Conservation (phyloP, 768 basidiomycete species). For the Boletus sp. region DNA sequence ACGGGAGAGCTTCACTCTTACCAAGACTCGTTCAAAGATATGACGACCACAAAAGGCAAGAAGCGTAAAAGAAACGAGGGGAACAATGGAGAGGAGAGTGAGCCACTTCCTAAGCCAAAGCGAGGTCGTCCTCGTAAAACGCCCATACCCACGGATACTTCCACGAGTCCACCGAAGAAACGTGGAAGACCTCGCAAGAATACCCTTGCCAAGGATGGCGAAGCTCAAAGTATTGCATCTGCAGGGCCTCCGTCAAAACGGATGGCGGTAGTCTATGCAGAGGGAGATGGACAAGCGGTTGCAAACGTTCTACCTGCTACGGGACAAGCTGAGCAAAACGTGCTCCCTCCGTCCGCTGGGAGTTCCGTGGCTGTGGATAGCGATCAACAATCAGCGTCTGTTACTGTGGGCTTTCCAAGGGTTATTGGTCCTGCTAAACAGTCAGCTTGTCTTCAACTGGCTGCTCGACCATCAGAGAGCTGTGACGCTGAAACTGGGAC, state of each 20-base stretch:
- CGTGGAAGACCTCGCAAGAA: slow-evolving; percentile 37
- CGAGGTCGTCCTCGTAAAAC: slow-evolving; percentile 56
- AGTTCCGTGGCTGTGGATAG: neutral
- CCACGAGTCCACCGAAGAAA: slow-evolving; percentile 29
- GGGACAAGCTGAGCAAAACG: neutral
- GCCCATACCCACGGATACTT: slow-evolving; percentile 5
- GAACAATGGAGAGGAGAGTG: slow-evolving; percentile 17
- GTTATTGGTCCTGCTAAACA: neutral
- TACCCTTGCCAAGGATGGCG: slow-evolving; percentile 1
- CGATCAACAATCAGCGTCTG: neutral
- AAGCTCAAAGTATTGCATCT: neutral
- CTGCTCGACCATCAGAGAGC: neutral
- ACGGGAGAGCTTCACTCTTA: slow-evolving; percentile 41
- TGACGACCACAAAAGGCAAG: slow-evolving; percentile 15
- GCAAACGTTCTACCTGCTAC: neutral
- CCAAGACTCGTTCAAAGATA: slow-evolving; percentile 50
- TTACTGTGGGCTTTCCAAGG: neutral
- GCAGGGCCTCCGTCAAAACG: slow-evolving; percentile 9
- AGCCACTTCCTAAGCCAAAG: slow-evolving; percentile 37
- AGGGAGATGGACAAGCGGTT: neutral
- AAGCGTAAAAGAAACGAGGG: slow-evolving; percentile 35
- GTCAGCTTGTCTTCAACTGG: neutral
- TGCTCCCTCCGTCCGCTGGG: neutral
- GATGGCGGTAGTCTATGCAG: neutral
- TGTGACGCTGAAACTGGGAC: neutral